Evolutionary conservation across 345 rosid genomes (phyloP).

Genomic region (Excoecaria agallocha): DNA sequence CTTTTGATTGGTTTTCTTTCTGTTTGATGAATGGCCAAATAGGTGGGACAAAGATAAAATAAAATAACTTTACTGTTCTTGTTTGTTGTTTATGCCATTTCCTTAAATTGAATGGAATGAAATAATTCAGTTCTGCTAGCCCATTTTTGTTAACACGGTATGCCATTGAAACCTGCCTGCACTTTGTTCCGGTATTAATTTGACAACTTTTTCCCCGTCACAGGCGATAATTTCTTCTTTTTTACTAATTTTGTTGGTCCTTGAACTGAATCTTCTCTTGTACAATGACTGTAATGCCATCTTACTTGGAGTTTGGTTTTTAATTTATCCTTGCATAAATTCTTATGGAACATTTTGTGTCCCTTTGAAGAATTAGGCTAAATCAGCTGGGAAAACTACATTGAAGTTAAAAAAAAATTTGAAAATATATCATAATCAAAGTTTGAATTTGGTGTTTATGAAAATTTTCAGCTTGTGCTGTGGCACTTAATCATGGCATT

Average conservation of each 20-base stretch:
- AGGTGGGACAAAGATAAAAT: not conserved
- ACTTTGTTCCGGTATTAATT: not conserved
- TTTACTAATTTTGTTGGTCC: not conserved
- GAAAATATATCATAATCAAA: not conserved
- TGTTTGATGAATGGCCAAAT: not conserved
- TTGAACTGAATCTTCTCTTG: not conserved
- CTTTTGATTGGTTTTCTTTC: not conserved
- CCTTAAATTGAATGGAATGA: not conserved
- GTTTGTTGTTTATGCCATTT: not conserved
- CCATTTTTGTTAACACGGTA: not conserved
- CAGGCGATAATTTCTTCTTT: too few relatives aligned
- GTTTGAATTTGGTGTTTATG: not conserved
- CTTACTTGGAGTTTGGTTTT: too few relatives aligned
- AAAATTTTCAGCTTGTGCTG: not conserved
- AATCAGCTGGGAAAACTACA: not conserved
- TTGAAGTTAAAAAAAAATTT: not conserved
- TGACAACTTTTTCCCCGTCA: too few relatives aligned
- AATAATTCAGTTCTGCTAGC: not conserved
- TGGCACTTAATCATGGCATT: not conserved
- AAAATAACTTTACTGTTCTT: not conserved
- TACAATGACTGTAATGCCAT: not conserved
- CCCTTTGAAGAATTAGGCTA: not conserved
- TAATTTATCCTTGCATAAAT: not conserved
- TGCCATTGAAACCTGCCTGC: not conserved
- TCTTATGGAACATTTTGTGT: not conserved